phyloP scores from a whole-genome alignment of 176 grass and related monocot species.

The Hordeum marinum region DNA sequence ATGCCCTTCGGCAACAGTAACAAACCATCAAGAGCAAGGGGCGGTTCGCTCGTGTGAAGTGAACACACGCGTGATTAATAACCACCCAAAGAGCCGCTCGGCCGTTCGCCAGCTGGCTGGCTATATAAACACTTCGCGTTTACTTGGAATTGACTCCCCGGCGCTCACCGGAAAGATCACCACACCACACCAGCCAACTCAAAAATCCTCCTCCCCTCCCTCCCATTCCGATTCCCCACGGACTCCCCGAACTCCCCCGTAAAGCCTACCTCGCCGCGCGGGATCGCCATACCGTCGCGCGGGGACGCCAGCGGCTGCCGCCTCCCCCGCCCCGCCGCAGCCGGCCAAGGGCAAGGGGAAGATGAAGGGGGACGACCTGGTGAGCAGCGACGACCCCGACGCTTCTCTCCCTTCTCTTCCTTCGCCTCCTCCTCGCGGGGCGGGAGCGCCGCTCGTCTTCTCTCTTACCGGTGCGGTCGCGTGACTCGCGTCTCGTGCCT shows the following conservation, averaged over 20 bases:
- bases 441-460: background rate
- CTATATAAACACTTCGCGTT: background rate
- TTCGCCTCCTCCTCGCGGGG: background rate
- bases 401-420: background rate
- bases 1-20: too few relatives aligned
- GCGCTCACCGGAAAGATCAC: background rate
- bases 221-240: background rate
- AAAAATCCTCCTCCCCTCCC: background rate
- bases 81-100: too few relatives aligned
- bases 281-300: constrained; percentile 4
- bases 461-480: background rate
- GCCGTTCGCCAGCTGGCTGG: background rate
- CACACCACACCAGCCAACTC: background rate
- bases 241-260: background rate
- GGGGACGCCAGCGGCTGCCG: background rate
- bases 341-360: constrained; percentile 29
- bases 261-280: background rate
- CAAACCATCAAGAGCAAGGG: too few relatives aligned
- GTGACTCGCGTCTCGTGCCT: background rate
- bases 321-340: constrained; percentile 14
- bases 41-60: too few relatives aligned
- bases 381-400: constrained; percentile 12
- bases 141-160: background rate
- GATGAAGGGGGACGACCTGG: constrained; percentile 52
- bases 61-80: too few relatives aligned